Percentiles rank a stretch among this genome's conserved stretches.
phyloP scores from a whole-genome alignment of 495 filamentous ascomycete species.

The Pyrenopolyporus hunteri region DNA sequence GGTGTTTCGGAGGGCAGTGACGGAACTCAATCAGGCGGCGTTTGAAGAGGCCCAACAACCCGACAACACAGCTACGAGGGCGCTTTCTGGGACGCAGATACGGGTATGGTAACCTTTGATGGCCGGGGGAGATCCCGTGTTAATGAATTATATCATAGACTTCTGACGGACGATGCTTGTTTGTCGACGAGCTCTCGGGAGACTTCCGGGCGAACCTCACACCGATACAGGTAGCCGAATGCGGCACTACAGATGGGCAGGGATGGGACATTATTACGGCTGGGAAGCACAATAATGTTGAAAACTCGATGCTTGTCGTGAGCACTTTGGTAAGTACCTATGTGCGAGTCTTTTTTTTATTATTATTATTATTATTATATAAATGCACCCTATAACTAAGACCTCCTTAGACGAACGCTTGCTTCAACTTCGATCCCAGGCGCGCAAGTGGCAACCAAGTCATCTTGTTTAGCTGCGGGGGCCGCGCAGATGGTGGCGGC shows the following conservation, averaged over 20 bases:
- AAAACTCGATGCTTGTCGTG: constrained; percentile 55
- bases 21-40: constrained; percentile 52
- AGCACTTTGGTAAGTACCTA: constrained; percentile 53
- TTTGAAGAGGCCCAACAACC: constrained; percentile 58
- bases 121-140: too few relatives aligned
- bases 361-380: too few relatives aligned
- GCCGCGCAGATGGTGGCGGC: constrained; percentile 60
- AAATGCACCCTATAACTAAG: too few relatives aligned
- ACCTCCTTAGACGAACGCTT: constrained; percentile 55
- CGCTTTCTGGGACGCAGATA: constrained; percentile 55
- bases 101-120: constrained; percentile 42
- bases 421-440: constrained; percentile 60
- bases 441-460: constrained; percentile 55
- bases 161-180: constrained; percentile 58
- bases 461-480: constrained; percentile 61
- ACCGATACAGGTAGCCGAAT: constrained; percentile 57
- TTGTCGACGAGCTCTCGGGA: constrained; percentile 59
- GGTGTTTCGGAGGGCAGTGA: constrained; percentile 44
- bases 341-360: too few relatives aligned
- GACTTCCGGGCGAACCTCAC: constrained; percentile 64
- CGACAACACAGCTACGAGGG: constrained; percentile 55
- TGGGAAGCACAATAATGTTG: constrained; percentile 55
- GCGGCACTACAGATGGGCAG: constrained; percentile 56
- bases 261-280: constrained; percentile 61
- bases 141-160: constrained; percentile 44